Percentiles rank a stretch among this genome's conserved stretches.
phyloP scores from a whole-genome alignment of 2,329 filamentous ascomycete genomes.

The Phyllosticta citribraziliensis region DNA sequence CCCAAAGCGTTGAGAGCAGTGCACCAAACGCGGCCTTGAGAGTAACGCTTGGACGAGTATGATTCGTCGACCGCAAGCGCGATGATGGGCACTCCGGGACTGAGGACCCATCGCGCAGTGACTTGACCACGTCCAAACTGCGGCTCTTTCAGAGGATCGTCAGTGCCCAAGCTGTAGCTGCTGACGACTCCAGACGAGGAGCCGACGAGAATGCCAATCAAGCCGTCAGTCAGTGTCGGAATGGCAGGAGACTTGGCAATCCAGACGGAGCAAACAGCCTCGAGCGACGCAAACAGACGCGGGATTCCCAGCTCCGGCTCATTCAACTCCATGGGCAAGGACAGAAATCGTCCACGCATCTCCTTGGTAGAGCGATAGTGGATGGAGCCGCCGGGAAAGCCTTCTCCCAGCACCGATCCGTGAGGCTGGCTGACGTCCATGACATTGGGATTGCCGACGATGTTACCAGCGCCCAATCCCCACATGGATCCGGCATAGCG shows the following conservation, averaged over 20 bases:
- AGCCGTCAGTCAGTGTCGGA: constrained; percentile 60
- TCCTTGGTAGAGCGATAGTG: constrained; percentile 70
- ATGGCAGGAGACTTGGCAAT: constrained; percentile 73
- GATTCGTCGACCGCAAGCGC: constrained; percentile 74
- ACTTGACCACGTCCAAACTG: constrained; percentile 63
- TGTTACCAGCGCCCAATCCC: constrained; percentile 66
- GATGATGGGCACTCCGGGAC: constrained; percentile 86
- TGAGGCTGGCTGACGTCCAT: constrained; percentile 86
- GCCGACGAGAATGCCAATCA: constrained; percentile 73
- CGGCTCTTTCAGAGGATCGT: constrained; percentile 45
- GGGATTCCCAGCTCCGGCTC: constrained; percentile 66
- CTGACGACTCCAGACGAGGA: constrained; percentile 77
- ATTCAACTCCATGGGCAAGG: constrained; percentile 48
- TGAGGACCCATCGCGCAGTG: constrained; percentile 80
- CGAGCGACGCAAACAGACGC: constrained; percentile 56
- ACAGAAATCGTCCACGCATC: constrained; percentile 66
- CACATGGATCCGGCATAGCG: constrained; percentile 63
- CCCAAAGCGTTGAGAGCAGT: constrained; percentile 88
- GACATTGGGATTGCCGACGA: constrained; percentile 68
- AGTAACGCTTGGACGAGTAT: constrained; percentile 61
- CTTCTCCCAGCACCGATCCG: constrained; percentile 77
- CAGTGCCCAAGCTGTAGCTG: constrained; percentile 63
- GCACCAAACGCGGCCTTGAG: constrained; percentile 71
- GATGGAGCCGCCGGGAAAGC: constrained; percentile 69
- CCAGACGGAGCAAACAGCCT: constrained; percentile 75